Conservation (phyloP, 257 asterid genomes). For the Rauvolfia tetraphylla region DNA sequence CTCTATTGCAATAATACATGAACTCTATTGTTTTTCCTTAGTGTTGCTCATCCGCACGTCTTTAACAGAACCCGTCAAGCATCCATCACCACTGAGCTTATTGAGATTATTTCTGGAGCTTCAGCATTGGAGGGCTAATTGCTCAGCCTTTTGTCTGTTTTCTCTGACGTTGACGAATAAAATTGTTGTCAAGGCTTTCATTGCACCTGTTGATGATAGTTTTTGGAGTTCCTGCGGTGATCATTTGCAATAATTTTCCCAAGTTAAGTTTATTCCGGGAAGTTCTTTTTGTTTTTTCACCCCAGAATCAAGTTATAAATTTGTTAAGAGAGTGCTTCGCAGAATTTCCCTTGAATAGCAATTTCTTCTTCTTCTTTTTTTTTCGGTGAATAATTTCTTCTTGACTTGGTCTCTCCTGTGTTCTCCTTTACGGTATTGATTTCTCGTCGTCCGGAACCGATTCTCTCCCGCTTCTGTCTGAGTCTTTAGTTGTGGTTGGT, state of each 20-base stretch:
- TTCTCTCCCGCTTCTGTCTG: no score
- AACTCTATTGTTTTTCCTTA: not conserved
- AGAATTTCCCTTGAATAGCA: not conserved
- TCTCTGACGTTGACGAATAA: conserved; percentile 49
- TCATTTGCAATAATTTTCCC: conserved; percentile 29
- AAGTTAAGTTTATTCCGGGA: conserved; percentile 20
- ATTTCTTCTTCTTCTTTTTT: not conserved
- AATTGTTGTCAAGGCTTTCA: conserved; percentile 19
- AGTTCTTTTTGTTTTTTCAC: not conserved
- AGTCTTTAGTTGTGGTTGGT: no score
- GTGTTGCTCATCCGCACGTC: not conserved
- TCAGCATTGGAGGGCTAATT: conserved; percentile 68
- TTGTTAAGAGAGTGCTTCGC: not conserved
- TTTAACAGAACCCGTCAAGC: conserved; percentile 91
- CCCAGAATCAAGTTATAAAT: not conserved
- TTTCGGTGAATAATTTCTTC: no score
- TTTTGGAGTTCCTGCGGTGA: conserved; percentile 17
- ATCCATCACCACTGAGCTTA: conserved; percentile 84
- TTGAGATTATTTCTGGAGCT: conserved; percentile 96
- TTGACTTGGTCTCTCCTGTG: not conserved
- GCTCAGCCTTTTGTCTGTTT: conserved; percentile 9
- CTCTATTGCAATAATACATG: not conserved
- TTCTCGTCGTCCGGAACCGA: not conserved
- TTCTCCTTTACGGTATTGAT: not conserved
- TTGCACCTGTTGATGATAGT: conserved; percentile 22